Conservation (phyloP, 352 stramenopile genomes). For the Globisporangium abappressorium region DNA sequence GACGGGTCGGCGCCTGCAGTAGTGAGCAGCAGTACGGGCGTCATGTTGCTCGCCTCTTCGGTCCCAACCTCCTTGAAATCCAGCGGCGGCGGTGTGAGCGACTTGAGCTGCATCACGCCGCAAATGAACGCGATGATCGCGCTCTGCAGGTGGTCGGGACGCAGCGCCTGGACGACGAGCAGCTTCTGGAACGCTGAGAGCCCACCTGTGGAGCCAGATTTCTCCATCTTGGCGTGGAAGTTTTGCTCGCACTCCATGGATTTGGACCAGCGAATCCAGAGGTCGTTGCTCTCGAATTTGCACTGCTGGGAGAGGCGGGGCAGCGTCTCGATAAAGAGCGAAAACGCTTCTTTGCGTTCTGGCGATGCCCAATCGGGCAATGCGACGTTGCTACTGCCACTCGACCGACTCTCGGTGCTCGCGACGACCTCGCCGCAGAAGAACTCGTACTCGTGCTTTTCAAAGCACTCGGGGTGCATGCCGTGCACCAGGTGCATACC, state of each 20-base stretch:
- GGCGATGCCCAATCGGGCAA: constrained; percentile 77
- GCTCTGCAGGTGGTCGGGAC: constrained; percentile 88
- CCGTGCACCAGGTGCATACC: constrained; percentile 92
- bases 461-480: constrained; percentile 91
- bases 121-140: constrained; percentile 91
- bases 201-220: constrained; percentile 31
- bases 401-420: constrained; percentile 23
- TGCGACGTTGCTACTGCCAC: background rate
- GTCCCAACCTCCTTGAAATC: constrained; percentile 69
- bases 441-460: constrained; percentile 91
- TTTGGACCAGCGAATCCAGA: constrained; percentile 91
- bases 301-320: constrained; percentile 64
- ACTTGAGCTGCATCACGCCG: constrained; percentile 83
- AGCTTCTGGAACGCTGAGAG: constrained; percentile 91
- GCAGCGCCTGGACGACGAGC: constrained; percentile 89
- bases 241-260: constrained; percentile 86
- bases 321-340: constrained; percentile 68
- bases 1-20: constrained; percentile 92
- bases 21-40: constrained; percentile 90
- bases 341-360: constrained; percentile 87
- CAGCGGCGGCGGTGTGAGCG: constrained; percentile 76
- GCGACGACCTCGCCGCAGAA: constrained; percentile 87
- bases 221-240: constrained; percentile 90
- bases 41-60: constrained; percentile 71
- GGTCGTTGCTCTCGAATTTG: constrained; percentile 78